phyloP scores from a whole-genome alignment of 495 filamentous ascomycete species.

The Penicillium pancosmium region DNA sequence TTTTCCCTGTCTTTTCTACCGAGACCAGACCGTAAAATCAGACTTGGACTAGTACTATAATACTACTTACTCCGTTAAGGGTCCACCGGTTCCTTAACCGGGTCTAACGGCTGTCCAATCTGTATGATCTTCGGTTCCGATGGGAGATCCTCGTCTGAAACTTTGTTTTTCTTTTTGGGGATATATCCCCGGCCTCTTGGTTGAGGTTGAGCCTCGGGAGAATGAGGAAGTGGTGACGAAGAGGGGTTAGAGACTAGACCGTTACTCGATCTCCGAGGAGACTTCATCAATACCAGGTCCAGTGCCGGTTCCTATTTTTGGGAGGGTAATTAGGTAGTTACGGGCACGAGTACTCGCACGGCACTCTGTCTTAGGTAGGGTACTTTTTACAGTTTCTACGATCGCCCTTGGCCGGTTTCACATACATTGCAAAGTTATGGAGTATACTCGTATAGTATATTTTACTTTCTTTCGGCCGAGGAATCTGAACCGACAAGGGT shows the following conservation, averaged over 20 bases:
- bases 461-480: not conserved
- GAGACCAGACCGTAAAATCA: not conserved
- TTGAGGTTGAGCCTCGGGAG: not conserved
- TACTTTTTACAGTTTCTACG: not conserved
- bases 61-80: too few relatives aligned
- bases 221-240: too few relatives aligned
- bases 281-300: not conserved
- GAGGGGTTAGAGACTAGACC: too few relatives aligned
- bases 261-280: not conserved
- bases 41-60: not conserved
- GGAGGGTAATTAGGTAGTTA: too few relatives aligned
- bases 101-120: not conserved
- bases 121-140: constrained; percentile 2
- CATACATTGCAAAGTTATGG: not conserved
- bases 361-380: too few relatives aligned
- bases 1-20: not conserved
- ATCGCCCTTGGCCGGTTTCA: not conserved
- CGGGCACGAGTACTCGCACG: too few relatives aligned
- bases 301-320: not conserved
- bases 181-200: not conserved
- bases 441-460: not conserved
- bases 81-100: not conserved
- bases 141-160: constrained; percentile 3
- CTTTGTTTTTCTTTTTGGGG: not conserved
- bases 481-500: too few relatives aligned